Evolutionary conservation across 2,329 filamentous ascomycete genomes (phyloP).

Genomic region (Botryotinia convoluta): DNA sequence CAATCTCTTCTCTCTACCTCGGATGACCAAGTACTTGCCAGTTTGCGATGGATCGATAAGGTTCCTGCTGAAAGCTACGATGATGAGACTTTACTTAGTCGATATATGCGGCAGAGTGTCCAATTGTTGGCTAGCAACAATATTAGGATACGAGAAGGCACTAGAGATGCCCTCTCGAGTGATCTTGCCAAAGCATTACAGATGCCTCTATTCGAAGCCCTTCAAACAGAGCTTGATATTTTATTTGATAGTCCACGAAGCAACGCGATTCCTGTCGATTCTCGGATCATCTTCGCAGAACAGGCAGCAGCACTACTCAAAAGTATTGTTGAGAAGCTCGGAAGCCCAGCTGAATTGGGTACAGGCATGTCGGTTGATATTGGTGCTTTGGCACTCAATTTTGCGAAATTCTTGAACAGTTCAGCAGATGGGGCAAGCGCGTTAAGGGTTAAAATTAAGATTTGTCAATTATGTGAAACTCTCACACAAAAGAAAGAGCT

Average conservation of each 20-base stretch:
- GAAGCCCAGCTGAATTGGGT: constrained; percentile 60
- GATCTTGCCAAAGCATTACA: constrained; percentile 63
- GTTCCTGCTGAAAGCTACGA: constrained; percentile 57
- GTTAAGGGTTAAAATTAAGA: constrained; percentile 64
- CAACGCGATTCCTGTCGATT: constrained; percentile 53
- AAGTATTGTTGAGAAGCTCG: constrained; percentile 61
- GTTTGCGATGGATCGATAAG: constrained; percentile 59
- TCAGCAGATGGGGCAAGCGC: constrained; percentile 54
- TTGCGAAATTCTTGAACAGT: constrained; percentile 64
- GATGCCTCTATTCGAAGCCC: constrained; percentile 60
- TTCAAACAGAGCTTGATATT: constrained; percentile 62
- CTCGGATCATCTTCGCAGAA: constrained; percentile 64
- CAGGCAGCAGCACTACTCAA: constrained; percentile 63
- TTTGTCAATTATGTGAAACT: constrained; percentile 64
- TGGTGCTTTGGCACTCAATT: constrained; percentile 60
- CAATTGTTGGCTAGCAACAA: constrained; percentile 64
- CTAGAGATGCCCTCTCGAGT: constrained; percentile 62
- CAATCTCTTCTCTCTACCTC: constrained; percentile 46
- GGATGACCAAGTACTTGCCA: constrained; percentile 57
- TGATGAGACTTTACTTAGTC: constrained; percentile 58
- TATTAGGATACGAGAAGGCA: constrained; percentile 63
- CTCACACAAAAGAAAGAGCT: constrained; percentile 66
- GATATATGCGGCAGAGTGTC: constrained; percentile 62
- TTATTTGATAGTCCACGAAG: constrained; percentile 56
- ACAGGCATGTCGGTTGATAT: constrained; percentile 63